phyloP scores from a whole-genome alignment of 805 yeast genomes.

The Metschnikowia sp. region DNA sequence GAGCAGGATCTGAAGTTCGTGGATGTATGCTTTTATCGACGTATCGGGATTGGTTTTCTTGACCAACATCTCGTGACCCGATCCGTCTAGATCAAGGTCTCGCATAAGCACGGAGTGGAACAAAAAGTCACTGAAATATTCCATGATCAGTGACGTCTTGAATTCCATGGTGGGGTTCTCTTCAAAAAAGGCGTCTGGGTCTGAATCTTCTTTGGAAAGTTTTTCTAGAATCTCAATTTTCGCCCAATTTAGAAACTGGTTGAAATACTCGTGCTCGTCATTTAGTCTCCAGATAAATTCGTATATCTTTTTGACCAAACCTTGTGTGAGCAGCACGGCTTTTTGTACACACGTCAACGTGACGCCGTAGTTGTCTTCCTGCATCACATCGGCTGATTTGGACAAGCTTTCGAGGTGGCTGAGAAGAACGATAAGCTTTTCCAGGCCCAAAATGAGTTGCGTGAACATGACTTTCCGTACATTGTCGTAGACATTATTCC shows the following conservation, averaged over 20 bases:
- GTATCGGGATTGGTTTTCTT: not conserved
- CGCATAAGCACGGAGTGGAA: conserved; percentile 11
- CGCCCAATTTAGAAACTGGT: conserved; percentile 45
- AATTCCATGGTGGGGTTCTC: conserved; percentile 15
- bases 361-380: conserved; percentile 11
- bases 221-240: conserved; percentile 34
- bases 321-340: conserved; percentile 17
- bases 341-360: not conserved
- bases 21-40: not conserved
- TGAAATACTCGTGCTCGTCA: conserved; percentile 45
- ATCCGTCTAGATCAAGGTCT: conserved; percentile 2
- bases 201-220: conserved; percentile 37
- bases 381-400: conserved; percentile 7
- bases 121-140: conserved; percentile 13
- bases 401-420: conserved; percentile 38
- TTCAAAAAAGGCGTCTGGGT: conserved; percentile 13
- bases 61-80: conserved; percentile 8
- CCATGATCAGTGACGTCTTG: conserved; percentile 14
- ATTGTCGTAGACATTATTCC: conserved; percentile 49
- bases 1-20: conserved; percentile 3
- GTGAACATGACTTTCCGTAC: conserved; percentile 46
- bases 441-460: conserved; percentile 52
- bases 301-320: conserved; percentile 32
- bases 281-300: conserved; percentile 41
- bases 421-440: conserved; percentile 48